phyloP scores from a whole-genome alignment of 805 yeast genomes.

The Candida fluviatilis region DNA sequence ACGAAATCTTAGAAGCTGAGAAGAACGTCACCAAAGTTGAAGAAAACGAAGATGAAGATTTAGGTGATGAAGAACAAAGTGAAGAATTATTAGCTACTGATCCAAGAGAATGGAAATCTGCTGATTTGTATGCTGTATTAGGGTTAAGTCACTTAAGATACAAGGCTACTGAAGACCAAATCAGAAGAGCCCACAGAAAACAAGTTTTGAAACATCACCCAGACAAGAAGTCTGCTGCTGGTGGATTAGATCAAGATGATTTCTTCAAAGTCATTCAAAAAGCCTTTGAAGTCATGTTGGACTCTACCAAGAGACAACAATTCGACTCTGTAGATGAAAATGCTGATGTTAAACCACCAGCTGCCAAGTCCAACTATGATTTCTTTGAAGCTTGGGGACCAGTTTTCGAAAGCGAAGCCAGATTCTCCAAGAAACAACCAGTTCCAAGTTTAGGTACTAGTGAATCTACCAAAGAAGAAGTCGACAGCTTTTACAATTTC shows the following conservation, averaged over 20 bases:
- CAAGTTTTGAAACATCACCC: slow-evolving; percentile 97
- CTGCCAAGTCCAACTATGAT: slow-evolving; percentile 62
- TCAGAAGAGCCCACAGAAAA: slow-evolving; percentile 94
- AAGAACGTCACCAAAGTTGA: slow-evolving; percentile 73
- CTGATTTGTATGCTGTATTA: slow-evolving; percentile 93
- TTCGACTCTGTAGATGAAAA: slow-evolving; percentile 91
- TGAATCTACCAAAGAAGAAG: slow-evolving; percentile 69
- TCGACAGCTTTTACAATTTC: slow-evolving; percentile 84
- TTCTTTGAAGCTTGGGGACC: slow-evolving; percentile 92
- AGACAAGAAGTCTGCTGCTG: slow-evolving; percentile 92
- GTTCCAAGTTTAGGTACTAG: slow-evolving; percentile 76
- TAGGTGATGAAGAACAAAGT: slow-evolving; percentile 69
- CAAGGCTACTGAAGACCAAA: slow-evolving; percentile 88
- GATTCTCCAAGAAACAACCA: slow-evolving; percentile 90
- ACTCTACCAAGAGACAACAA: slow-evolving; percentile 83
- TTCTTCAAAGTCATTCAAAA: slow-evolving; percentile 98
- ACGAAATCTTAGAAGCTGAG: slow-evolving; percentile 89
- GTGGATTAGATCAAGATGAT: slow-evolving; percentile 88
- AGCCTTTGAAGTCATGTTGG: slow-evolving; percentile 87
- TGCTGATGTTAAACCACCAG: slow-evolving; percentile 82
- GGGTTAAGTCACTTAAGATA: slow-evolving; percentile 89
- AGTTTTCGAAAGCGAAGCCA: slow-evolving; percentile 82
- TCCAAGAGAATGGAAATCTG: slow-evolving; percentile 97
- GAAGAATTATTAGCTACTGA: slow-evolving; percentile 77
- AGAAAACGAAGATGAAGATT: slow-evolving; percentile 56